These are phyloP conservation scores for Gillenia trifoliata DNA, from an alignment of 306 rosid species.

Conservation along the genomic window DNA sequence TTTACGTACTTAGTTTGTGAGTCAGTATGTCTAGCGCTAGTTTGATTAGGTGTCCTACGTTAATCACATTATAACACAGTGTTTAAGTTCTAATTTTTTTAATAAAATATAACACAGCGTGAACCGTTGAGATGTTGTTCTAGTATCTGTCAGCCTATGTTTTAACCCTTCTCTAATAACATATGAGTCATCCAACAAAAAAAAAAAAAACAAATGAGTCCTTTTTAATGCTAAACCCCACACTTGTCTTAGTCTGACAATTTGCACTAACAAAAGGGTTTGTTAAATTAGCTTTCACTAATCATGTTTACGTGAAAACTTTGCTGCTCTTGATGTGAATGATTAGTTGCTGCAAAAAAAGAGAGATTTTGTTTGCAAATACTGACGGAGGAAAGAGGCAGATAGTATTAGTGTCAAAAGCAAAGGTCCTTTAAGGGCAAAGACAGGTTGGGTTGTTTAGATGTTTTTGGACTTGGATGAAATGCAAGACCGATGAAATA, in stretches of 20 bases:
- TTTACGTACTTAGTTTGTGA: too few species aligned
- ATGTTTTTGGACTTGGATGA: slow-evolving; percentile 19
- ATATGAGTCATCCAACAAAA: too few species aligned
- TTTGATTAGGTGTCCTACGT: too few species aligned
- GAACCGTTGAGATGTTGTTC: background rate
- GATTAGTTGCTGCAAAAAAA: slow-evolving; percentile 7
- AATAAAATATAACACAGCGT: background rate
- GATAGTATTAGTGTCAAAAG: slow-evolving; percentile 21
- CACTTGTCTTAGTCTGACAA: background rate
- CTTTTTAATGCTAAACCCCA: slow-evolving; percentile 6
- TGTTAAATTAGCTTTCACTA: slow-evolving; percentile 2
- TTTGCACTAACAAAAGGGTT: slow-evolving; percentile 7
- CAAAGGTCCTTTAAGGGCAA: background rate
- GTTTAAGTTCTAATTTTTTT: too few species aligned
- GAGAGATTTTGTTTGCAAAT: slow-evolving; percentile 20
- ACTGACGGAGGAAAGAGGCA: background rate
- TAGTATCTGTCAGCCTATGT: slow-evolving; percentile 5
- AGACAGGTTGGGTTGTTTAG: slow-evolving; percentile 17
- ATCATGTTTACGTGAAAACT: background rate
- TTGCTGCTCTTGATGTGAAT: background rate
- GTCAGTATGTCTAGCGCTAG: too few species aligned
- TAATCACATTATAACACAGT: background rate
- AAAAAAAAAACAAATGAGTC: background rate
- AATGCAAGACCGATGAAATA: background rate
- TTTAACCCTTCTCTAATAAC: background rate